phyloP scores from a whole-genome alignment of 768 basidiomycete species.

The Leccinum pellstonianum region DNA sequence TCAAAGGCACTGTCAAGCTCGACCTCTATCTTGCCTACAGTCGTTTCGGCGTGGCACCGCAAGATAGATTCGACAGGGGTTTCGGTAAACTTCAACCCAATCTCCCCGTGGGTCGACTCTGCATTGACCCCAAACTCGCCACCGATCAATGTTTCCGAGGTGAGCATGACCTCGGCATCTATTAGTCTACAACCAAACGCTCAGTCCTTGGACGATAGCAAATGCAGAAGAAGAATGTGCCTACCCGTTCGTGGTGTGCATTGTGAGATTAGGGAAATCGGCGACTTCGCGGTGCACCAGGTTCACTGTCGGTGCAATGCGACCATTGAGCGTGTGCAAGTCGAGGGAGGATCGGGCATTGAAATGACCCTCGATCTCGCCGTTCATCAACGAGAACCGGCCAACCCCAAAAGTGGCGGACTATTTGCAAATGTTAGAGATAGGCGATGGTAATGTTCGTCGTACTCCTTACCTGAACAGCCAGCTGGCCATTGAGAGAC shows the following conservation, averaged over 20 bases:
- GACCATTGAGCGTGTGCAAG: constrained; percentile 39
- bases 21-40: constrained; percentile 26
- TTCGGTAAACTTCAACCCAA: constrained; percentile 30
- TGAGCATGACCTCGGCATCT: constrained; percentile 29
- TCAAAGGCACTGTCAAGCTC: constrained; percentile 41
- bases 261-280: constrained; percentile 28
- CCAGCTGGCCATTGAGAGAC: constrained; percentile 37
- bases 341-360: constrained; percentile 36
- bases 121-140: constrained; percentile 36
- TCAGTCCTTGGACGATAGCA: neutral
- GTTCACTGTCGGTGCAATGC: constrained; percentile 39
- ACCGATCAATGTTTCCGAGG: constrained; percentile 27
- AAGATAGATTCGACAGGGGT: constrained; percentile 39
- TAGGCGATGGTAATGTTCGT: neutral
- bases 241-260: constrained; percentile 46
- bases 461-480: constrained; percentile 31
- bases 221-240: constrained; percentile 6
- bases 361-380: constrained; percentile 45
- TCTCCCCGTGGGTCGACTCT: constrained; percentile 27
- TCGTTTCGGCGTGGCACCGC: constrained; percentile 29
- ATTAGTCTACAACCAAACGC: constrained; percentile 15
- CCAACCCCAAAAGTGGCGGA: constrained; percentile 31
- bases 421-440: constrained; percentile 24
- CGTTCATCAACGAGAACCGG: constrained; percentile 40
- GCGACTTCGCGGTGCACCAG: constrained; percentile 31